Percentiles rank a stretch among this genome's conserved stretches.
Evolutionary conservation across 106 monocot genomes (phyloP).

Genomic region (Dendrobium officinale): DNA sequence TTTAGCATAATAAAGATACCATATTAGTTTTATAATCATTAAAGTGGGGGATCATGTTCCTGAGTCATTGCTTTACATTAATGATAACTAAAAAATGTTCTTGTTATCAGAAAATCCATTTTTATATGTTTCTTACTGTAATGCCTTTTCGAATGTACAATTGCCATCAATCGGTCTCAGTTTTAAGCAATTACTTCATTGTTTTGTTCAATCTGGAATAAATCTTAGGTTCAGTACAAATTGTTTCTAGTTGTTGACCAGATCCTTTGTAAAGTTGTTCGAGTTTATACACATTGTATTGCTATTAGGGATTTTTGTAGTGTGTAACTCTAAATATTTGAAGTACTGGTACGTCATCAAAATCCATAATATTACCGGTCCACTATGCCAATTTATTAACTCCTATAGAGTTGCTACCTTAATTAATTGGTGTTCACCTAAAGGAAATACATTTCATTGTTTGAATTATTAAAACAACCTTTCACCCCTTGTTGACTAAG

Average conservation of each 20-base stretch:
- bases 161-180: not conserved
- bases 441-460: not conserved
- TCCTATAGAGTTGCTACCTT: no score
- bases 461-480: not conserved
- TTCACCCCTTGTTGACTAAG: not conserved
- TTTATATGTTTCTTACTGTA: not conserved
- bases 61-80: not conserved
- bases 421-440: not conserved
- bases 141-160: not conserved
- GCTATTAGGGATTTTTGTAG: not conserved
- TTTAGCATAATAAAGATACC: not conserved
- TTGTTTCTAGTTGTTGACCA: not conserved
- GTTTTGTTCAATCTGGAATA: not conserved
- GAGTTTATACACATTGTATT: not conserved
- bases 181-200: not conserved
- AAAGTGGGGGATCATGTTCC: not conserved
- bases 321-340: no score
- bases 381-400: no score
- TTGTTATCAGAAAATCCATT: not conserved
- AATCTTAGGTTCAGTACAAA: not conserved
- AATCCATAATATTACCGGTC: no score
- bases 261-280: not conserved
- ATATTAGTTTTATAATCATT: not conserved
- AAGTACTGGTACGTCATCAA: no score
- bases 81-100: not conserved